Conservation (phyloP, 805 yeast species). For the Yamadazyma philogaea region DNA sequence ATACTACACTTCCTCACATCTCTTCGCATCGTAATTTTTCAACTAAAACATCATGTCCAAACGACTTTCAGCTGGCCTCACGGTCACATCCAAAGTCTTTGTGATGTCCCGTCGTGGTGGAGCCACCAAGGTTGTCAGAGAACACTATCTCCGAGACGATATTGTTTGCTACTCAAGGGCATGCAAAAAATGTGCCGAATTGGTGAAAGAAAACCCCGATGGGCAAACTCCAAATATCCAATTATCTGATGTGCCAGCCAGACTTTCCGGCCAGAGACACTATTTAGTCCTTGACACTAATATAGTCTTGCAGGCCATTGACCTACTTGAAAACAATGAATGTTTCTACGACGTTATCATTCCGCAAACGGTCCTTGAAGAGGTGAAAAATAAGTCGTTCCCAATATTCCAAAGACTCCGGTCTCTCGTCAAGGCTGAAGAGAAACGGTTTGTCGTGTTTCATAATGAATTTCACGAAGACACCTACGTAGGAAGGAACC, state of each 20-base stretch:
- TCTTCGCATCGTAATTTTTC: slow-evolving; percentile 2
- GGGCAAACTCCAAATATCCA: slow-evolving; percentile 66
- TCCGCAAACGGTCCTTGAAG: slow-evolving; percentile 95
- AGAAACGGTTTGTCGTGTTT: slow-evolving; percentile 82
- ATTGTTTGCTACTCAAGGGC: slow-evolving; percentile 82
- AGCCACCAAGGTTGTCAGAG: slow-evolving; percentile 88
- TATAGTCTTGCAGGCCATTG: slow-evolving; percentile 83
- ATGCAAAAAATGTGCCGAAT: slow-evolving; percentile 60
- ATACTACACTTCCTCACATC: not conserved
- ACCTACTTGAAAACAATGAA: slow-evolving; percentile 71
- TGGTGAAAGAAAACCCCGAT: slow-evolving; percentile 58
- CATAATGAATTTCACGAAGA: slow-evolving; percentile 85
- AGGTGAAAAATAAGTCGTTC: slow-evolving; percentile 80
- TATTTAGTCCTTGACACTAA: slow-evolving; percentile 87
- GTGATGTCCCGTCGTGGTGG: slow-evolving; percentile 88
- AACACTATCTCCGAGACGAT: slow-evolving; percentile 88
- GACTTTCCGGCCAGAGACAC: slow-evolving; percentile 56
- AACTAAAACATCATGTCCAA: slow-evolving; percentile 18
- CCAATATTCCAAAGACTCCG: slow-evolving; percentile 87
- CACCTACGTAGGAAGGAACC: slow-evolving; percentile 61
- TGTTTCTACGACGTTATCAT: slow-evolving; percentile 85
- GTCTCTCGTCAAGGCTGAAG: slow-evolving; percentile 67
- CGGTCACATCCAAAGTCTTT: slow-evolving; percentile 84
- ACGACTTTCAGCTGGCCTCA: slow-evolving; percentile 39
- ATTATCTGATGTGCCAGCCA: slow-evolving; percentile 60